Evolutionary conservation across 352 stramenopile genomes (phyloP).

Genomic region (Thraustochytrium striatum): DNA sequence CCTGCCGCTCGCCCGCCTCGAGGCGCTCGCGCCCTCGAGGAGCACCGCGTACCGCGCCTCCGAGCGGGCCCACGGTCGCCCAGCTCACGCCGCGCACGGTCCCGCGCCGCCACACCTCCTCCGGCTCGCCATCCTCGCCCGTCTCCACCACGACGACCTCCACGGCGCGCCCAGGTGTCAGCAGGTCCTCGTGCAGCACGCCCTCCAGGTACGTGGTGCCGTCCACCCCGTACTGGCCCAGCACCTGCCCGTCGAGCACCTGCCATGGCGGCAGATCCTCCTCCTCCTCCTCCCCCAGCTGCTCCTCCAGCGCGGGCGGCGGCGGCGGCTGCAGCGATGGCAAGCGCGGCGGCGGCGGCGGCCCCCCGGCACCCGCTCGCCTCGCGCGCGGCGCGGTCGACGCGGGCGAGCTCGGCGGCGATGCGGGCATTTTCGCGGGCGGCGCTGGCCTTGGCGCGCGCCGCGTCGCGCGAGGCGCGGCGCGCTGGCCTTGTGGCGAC

Average conservation of each 20-base stretch:
- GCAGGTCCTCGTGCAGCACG: slow-evolving; percentile 29
- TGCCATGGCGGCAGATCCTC: neutral
- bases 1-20: neutral
- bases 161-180: neutral
- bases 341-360: too few relatives aligned
- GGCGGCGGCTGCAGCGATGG: too few relatives aligned
- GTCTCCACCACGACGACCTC: neutral
- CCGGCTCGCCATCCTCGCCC: neutral
- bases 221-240: slow-evolving; percentile 35
- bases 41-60: neutral
- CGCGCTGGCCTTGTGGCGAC: too few relatives aligned
- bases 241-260: neutral
- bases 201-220: slow-evolving; percentile 32
- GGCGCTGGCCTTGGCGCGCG: too few relatives aligned
- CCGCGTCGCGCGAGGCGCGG: too few relatives aligned
- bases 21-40: neutral
- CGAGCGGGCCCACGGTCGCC: neutral
- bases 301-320: neutral
- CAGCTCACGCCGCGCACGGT: neutral
- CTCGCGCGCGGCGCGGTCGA: too few relatives aligned
- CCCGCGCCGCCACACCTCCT: slow-evolving; percentile 1
- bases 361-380: too few relatives aligned
- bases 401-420: too few relatives aligned
- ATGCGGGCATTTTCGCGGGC: too few relatives aligned
- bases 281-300: neutral